These are phyloP conservation scores for Starmerella asiatica DNA, from an alignment of 805 yeast genomes.

Conservation along the genomic window DNA sequence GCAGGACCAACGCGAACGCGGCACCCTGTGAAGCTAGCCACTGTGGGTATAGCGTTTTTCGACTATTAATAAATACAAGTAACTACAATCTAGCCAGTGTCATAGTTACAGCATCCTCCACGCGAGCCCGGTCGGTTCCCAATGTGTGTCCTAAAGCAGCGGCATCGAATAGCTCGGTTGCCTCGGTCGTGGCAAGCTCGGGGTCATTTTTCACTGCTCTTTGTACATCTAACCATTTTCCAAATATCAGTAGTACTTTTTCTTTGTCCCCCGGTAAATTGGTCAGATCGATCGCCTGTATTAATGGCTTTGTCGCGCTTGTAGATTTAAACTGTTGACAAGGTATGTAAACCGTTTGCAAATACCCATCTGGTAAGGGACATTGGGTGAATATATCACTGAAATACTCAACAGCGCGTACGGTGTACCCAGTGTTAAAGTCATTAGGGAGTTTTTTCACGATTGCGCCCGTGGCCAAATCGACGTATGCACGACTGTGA, in stretches of 20 bases:
- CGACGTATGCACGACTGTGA: constrained; percentile 71
- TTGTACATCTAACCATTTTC: constrained; percentile 47
- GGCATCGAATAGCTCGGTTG: constrained; percentile 60
- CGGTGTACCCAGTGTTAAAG: constrained; percentile 52
- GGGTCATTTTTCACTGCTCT: constrained; percentile 41
- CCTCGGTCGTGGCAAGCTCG: constrained; percentile 35
- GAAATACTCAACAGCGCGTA: constrained; percentile 50
- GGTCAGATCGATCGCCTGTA: constrained; percentile 17
- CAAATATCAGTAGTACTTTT: constrained; percentile 39
- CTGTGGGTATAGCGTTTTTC: too few species aligned
- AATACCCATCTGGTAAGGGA: constrained; percentile 52
- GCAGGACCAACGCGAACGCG: constrained; percentile 57
- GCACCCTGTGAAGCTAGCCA: constrained; percentile 37
- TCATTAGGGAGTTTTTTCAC: constrained; percentile 62
- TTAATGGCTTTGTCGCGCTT: constrained; percentile 18
- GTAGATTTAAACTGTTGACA: constrained; percentile 48
- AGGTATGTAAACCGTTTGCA: constrained; percentile 49
- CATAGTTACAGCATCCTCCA: constrained; percentile 60
- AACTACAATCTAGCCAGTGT: constrained; percentile 9
- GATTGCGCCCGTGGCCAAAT: constrained; percentile 43
- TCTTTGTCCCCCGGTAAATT: constrained; percentile 9
- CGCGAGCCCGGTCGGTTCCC: constrained; percentile 43
- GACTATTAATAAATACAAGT: not conserved
- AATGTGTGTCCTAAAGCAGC: constrained; percentile 38
- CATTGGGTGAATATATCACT: constrained; percentile 59